phyloP scores from a whole-genome alignment of 2,329 filamentous ascomycete genomes.

The Monascus ruber region DNA sequence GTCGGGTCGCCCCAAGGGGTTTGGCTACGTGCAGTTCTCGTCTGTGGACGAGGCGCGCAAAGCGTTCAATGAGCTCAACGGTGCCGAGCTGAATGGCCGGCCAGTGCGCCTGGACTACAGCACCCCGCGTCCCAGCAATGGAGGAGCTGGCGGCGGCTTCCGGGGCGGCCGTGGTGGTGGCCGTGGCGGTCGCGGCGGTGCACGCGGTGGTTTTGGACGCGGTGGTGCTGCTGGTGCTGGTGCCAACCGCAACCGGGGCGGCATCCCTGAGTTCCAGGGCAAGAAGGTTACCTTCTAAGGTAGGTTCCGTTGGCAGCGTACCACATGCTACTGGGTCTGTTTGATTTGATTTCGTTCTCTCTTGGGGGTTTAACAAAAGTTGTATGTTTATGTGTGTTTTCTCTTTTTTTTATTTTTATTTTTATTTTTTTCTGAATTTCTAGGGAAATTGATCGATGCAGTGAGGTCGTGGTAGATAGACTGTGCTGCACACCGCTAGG shows the following conservation, averaged over 20 bases:
- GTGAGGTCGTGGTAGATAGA: neutral
- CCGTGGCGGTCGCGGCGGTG: constrained; percentile 40
- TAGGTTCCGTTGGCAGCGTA: neutral
- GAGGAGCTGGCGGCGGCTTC: constrained; percentile 34
- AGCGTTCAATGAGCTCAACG: constrained; percentile 60
- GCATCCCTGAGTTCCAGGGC: constrained; percentile 59
- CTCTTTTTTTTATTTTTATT: constrained; percentile 2
- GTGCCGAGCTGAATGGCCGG: constrained; percentile 60
- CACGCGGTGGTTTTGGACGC: constrained; percentile 34
- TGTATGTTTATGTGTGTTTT: constrained; percentile 4
- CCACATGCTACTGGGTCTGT: neutral
- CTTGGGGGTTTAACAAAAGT: constrained; percentile 7
- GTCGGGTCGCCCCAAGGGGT: constrained; percentile 75
- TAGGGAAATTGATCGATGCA: constrained; percentile 1
- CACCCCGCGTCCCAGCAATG: constrained; percentile 50
- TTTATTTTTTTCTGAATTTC: neutral
- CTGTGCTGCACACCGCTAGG: no score
- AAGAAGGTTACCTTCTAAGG: constrained; percentile 63
- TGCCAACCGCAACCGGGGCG: constrained; percentile 40
- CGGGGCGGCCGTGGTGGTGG: constrained; percentile 39
- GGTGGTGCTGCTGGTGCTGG: constrained; percentile 35
- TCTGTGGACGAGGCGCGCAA: constrained; percentile 72
- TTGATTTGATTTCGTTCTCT: constrained; percentile 5
- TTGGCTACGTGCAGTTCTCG: constrained; percentile 78
- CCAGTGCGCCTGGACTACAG: constrained; percentile 75